Evolutionary conservation across 495 filamentous ascomycete species (phyloP).

Genomic region (Amorphotheca resinae): DNA sequence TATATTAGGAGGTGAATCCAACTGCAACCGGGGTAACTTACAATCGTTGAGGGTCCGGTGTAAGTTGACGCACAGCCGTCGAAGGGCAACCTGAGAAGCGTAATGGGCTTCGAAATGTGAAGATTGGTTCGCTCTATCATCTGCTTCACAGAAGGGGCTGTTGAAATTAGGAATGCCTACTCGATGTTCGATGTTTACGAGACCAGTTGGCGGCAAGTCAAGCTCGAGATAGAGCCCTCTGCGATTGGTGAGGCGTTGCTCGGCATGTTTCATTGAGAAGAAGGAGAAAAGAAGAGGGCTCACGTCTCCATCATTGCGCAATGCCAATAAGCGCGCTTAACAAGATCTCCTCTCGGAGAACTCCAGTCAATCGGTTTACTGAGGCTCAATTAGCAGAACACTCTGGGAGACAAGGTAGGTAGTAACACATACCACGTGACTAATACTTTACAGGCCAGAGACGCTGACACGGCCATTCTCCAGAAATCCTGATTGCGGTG

Average conservation of each 20-base stretch:
- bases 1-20: neutral
- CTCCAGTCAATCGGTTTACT: conserved; percentile 37
- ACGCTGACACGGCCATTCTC: conserved; percentile 40
- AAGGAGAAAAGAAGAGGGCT: no score
- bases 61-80: conserved; percentile 37
- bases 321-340: conserved; percentile 46
- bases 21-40: conserved; percentile 16
- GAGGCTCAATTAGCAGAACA: conserved; percentile 9
- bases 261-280: no score
- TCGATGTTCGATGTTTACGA: conserved; percentile 34
- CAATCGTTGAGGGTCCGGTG: conserved; percentile 37
- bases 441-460: conserved; percentile 38
- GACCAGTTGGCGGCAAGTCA: conserved; percentile 39
- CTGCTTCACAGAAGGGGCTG: conserved; percentile 29
- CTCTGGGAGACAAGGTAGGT: neutral
- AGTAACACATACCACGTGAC: conserved; percentile 33
- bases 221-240: conserved; percentile 43
- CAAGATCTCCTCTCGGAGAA: conserved; percentile 33
- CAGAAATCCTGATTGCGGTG: conserved; percentile 39
- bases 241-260: no score
- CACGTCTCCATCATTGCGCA: conserved; percentile 48
- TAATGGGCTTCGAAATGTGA: conserved; percentile 43
- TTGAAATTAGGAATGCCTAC: conserved; percentile 42
- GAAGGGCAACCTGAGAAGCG: conserved; percentile 43
- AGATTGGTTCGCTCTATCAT: conserved; percentile 35